Conservation (phyloP, 2,329 filamentous ascomycete genomes). For the Colletotrichum cuscutae region DNA sequence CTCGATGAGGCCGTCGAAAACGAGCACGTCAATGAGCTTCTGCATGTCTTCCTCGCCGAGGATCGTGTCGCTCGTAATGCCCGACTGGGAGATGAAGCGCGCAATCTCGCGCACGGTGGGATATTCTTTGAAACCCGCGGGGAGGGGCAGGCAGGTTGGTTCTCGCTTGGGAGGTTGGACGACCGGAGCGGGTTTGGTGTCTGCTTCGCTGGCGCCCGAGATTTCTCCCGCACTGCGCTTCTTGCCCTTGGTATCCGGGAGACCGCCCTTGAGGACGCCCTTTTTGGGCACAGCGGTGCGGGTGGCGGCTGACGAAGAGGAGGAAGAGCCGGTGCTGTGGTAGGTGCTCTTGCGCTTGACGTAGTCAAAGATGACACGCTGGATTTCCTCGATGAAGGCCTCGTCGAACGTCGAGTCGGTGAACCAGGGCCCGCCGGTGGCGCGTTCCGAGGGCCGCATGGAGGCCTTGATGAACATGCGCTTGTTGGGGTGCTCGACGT, state of each 20-base stretch:
- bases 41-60: constrained; percentile 81
- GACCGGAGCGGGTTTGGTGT: constrained; percentile 35
- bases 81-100: constrained; percentile 73
- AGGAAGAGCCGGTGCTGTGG: constrained; percentile 52
- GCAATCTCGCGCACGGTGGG: constrained; percentile 85
- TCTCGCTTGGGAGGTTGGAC: constrained; percentile 44
- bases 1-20: constrained; percentile 88
- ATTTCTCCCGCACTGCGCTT: constrained; percentile 64
- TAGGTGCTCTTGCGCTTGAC: constrained; percentile 80
- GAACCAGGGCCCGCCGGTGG: constrained; percentile 95
- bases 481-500: constrained; percentile 87
- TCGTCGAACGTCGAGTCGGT: constrained; percentile 91
- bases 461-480: constrained; percentile 96
- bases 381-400: constrained; percentile 83
- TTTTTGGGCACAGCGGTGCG: constrained; percentile 65
- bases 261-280: constrained; percentile 61
- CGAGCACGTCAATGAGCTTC: constrained; percentile 87
- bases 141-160: constrained; percentile 61
- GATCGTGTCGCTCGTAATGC: constrained; percentile 78
- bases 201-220: constrained; percentile 45
- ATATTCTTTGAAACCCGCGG: constrained; percentile 79
- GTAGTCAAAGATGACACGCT: constrained; percentile 77
- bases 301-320: constrained; percentile 39
- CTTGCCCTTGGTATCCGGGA: constrained; percentile 52
- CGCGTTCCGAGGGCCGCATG: constrained; percentile 86